Conservation (phyloP, 1,284 basidiomycete species). For the Puccinia coronata region DNA sequence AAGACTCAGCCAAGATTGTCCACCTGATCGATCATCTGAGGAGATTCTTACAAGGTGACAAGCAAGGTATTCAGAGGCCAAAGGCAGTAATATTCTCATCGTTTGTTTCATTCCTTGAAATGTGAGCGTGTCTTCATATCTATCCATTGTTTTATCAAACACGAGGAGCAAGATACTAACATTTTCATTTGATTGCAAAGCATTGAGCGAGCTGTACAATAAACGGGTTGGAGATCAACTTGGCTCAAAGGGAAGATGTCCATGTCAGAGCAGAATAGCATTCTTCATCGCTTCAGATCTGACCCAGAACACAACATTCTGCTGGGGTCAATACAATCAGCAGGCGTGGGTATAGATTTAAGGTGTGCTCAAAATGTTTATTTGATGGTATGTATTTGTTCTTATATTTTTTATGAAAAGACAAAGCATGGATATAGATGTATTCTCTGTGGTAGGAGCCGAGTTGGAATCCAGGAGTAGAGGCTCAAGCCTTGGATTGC, state of each 20-base stretch:
- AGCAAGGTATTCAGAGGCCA: background rate
- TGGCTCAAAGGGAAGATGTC: background rate
- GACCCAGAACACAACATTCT: background rate
- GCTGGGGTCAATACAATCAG: background rate
- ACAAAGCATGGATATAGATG: background rate
- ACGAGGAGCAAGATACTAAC: background rate
- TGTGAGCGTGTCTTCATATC: too few species aligned
- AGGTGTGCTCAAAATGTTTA: conserved; percentile 25
- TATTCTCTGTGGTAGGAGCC: background rate
- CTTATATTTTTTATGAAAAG: background rate
- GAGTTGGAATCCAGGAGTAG: background rate
- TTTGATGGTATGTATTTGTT: conserved; percentile 5
- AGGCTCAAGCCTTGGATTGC: conserved; percentile 5
- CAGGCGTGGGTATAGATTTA: conserved; percentile 12
- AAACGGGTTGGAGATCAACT: background rate
- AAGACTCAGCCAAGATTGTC: background rate
- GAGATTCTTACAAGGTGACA: background rate
- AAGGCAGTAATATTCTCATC: conserved; percentile 12
- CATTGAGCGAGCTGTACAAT: background rate
- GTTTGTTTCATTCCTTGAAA: background rate
- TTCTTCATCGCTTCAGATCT: background rate
- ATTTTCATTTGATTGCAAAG: background rate
- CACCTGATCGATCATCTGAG: background rate
- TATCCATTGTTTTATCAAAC: background rate
- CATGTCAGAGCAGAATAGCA: background rate